Conservation (phyloP, 257 asterid species). For the Fraxinus anomala region DNA sequence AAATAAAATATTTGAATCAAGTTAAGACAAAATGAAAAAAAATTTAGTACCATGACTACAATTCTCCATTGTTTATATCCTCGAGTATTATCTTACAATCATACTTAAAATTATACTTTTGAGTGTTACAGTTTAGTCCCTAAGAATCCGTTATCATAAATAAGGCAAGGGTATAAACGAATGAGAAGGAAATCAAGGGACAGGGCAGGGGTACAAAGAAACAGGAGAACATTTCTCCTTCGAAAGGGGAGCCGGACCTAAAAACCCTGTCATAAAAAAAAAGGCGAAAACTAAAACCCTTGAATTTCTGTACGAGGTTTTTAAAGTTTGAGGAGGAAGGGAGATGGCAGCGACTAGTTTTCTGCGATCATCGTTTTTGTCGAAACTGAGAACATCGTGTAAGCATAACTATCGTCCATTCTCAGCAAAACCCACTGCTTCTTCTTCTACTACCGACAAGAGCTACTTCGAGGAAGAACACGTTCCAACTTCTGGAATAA, state of each 20-base stretch:
- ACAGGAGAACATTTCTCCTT: not conserved
- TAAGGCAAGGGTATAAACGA: too few relatives aligned
- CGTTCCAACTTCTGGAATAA: constrained; percentile 58
- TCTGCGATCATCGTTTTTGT: not conserved
- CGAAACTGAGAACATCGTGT: not conserved
- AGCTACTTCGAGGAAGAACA: constrained; percentile 18
- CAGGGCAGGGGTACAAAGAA: too few relatives aligned
- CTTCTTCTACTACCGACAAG: constrained; percentile 2
- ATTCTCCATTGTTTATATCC: too few relatives aligned
- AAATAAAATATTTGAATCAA: too few relatives aligned
- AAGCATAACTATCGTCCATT: constrained; percentile 23
- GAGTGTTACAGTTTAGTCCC: too few relatives aligned
- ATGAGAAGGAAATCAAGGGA: too few relatives aligned
- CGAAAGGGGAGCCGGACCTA: not conserved
- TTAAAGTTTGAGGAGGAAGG: not conserved
- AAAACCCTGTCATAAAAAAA: too few relatives aligned
- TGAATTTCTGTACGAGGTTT: not conserved
- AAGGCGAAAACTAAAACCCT: not conserved
- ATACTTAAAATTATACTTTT: too few relatives aligned
- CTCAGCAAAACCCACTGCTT: constrained; percentile 22
- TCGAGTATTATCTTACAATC: too few relatives aligned
- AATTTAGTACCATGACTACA: too few relatives aligned
- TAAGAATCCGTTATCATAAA: too few relatives aligned
- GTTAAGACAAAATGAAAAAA: too few relatives aligned
- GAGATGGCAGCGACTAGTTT: not conserved